Conservation (phyloP, 1,284 basidiomycete genomes). For the Afroboletus lepidellus region DNA sequence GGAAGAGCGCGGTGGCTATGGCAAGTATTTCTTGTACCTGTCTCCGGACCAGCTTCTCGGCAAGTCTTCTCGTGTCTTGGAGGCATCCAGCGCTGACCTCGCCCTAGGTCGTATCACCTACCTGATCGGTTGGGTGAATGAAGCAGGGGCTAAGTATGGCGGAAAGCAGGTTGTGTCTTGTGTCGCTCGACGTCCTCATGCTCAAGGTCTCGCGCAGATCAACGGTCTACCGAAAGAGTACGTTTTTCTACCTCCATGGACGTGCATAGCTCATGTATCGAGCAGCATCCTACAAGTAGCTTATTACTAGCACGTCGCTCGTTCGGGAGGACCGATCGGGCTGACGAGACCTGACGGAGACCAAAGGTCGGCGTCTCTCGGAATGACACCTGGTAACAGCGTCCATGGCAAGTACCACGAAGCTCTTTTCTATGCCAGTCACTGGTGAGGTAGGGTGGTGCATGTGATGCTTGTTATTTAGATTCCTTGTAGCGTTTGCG, state of each 20-base stretch:
- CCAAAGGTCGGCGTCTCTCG: too few relatives aligned
- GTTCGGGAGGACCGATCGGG: too few relatives aligned
- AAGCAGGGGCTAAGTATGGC: constrained; percentile 10
- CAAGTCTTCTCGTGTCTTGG: neutral
- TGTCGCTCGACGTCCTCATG: neutral
- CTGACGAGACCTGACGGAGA: too few relatives aligned
- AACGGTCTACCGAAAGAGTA: constrained; percentile 6
- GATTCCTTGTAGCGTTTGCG: too few relatives aligned
- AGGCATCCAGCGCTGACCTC: neutral
- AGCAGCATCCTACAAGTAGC: too few relatives aligned
- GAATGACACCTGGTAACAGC: too few relatives aligned
- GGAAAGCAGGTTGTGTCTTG: constrained; percentile 14
- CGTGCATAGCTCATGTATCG: too few relatives aligned
- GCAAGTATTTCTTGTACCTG: constrained; percentile 2
- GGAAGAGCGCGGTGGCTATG: neutral
- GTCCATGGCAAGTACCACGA: too few relatives aligned
- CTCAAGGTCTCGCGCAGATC: neutral
- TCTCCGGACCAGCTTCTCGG: neutral
- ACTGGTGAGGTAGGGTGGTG: too few relatives aligned
- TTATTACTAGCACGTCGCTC: too few relatives aligned
- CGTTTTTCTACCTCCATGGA: neutral
- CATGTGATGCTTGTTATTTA: too few relatives aligned
- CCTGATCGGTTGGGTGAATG: constrained; percentile 13
- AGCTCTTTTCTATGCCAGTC: too few relatives aligned
- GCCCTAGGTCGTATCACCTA: neutral